Base-by-base conservation (phyloP, 2,329 filamentous ascomycete species). In the Neopestalotiopsis sp. region DNA sequence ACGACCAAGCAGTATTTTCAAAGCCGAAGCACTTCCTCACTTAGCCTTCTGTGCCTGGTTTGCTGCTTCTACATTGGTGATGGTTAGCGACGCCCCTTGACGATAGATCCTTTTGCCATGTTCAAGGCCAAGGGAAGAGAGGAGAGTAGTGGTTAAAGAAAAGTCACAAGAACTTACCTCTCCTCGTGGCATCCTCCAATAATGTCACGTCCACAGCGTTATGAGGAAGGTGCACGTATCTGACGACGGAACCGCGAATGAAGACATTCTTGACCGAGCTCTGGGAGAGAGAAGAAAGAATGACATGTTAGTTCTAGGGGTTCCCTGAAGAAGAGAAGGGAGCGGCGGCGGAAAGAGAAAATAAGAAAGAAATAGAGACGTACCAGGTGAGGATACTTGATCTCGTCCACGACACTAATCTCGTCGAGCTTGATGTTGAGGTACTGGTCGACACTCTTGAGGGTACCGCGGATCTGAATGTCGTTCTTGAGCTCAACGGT, bases 401-500 rank as follows among this genome's bases (percentile, higher is more conserved):
- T 84, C 83, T 98, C 94, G 74, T 99, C 95, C 32, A 97, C 88
- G 40, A 98, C 95, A 72, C 91, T 88, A 71, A 98, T 97, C 78
- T 98, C 94, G 78, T 99, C 96, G 65, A 99, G 90, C 86, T 98
- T 98, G 84, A 99, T 98, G 84, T 99, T 99, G 78, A 99, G 90
- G 83, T 97, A 99, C 85, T 98, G 96, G 81, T 99, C 96, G 74
- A 99, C 95, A 78, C 93, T 97, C 86, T 98, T 99, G 74, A 99
- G 88, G 45, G 92, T 97, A 74, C 96, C 96, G 76, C 94, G 93
- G 81, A 99, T 97, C 79, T 95, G 94, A 75, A 99, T 97, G 84
- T 99, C 96, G 82, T 99, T 99, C 85, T 99, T 99, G 81, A 99
- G 93, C 86, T 99, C 96, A 79, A 99, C 94, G 61, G 95, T 98